These are phyloP conservation scores for Eucalyptus pauciflora DNA, from an alignment of 345 rosid species.

Conservation along the genomic window DNA sequence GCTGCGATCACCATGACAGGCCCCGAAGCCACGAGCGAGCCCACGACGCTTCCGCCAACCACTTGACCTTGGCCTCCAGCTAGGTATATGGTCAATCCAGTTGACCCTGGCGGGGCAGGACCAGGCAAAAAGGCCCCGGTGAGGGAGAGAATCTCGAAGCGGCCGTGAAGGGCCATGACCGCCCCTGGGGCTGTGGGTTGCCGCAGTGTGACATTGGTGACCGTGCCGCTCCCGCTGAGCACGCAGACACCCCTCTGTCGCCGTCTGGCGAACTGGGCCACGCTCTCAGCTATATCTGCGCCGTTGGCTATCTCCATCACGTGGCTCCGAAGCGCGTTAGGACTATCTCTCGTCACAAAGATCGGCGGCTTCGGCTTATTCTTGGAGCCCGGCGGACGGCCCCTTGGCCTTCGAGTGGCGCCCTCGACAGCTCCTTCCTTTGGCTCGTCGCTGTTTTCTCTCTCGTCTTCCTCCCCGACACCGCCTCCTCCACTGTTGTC, in stretches of 20 bases:
- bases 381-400: slow-evolving; percentile 50
- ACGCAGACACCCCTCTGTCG: slow-evolving; percentile 53
- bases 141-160: slow-evolving; percentile 47
- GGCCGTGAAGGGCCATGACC: slow-evolving; percentile 41
- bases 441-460: slow-evolving; percentile 38
- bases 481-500: slow-evolving; percentile 1
- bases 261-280: slow-evolving; percentile 40
- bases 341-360: slow-evolving; percentile 50
- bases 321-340: slow-evolving; percentile 52
- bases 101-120: slow-evolving; percentile 45
- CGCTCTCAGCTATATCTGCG: slow-evolving; percentile 39
- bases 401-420: slow-evolving; percentile 28
- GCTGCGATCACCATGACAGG: slow-evolving; percentile 55
- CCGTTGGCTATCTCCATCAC: slow-evolving; percentile 45
- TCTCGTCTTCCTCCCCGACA: slow-evolving; percentile 18
- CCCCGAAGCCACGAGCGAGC: slow-evolving; percentile 42
- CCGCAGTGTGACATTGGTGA: slow-evolving; percentile 40
- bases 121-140: slow-evolving; percentile 54
- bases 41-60: slow-evolving; percentile 48
- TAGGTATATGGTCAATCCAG: slow-evolving; percentile 41
- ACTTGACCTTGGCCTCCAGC: slow-evolving; percentile 57
- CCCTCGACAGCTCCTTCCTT: slow-evolving; percentile 40
- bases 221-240: slow-evolving; percentile 46
- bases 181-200: slow-evolving; percentile 44
- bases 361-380: slow-evolving; percentile 52